phyloP scores from a whole-genome alignment of 257 asterid species.

The Parsonsia alboflavescens region DNA sequence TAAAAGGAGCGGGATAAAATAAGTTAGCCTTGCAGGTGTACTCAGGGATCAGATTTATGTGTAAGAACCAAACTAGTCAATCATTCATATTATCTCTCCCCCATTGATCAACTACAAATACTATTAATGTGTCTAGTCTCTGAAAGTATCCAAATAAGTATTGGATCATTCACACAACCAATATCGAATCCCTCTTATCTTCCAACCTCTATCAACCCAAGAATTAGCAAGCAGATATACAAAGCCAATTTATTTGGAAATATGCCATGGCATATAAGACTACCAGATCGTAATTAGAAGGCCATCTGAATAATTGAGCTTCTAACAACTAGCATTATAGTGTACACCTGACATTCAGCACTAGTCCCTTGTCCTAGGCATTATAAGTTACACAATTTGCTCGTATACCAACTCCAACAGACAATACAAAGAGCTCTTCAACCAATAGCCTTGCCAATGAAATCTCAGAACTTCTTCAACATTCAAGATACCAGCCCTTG shows the following conservation, averaged over 20 bases:
- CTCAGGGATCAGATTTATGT: not conserved
- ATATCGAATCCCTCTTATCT: not conserved
- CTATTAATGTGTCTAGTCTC: not conserved
- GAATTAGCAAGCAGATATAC: not conserved
- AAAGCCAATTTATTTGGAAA: not conserved
- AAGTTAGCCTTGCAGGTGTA: not conserved
- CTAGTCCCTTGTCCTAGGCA: not conserved
- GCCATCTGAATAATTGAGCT: not conserved
- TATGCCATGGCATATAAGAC: not conserved
- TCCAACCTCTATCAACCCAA: not conserved
- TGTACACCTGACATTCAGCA: not conserved
- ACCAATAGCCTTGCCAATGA: not conserved
- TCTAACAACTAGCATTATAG: not conserved
- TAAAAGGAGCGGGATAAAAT: not conserved
- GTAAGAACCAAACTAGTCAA: not conserved
- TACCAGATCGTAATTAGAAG: not conserved
- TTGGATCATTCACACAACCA: not conserved
- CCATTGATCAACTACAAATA: not conserved
- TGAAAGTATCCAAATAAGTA: not conserved
- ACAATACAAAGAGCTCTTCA: not conserved
- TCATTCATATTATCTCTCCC: not conserved
- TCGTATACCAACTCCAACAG: not conserved
- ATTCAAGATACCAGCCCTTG: not conserved
- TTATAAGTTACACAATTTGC: not conserved
- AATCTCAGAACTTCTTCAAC: not conserved